Evolutionary conservation across 108 stramenopile species (phyloP).

Genomic region (Nitzschia putrida): DNA sequence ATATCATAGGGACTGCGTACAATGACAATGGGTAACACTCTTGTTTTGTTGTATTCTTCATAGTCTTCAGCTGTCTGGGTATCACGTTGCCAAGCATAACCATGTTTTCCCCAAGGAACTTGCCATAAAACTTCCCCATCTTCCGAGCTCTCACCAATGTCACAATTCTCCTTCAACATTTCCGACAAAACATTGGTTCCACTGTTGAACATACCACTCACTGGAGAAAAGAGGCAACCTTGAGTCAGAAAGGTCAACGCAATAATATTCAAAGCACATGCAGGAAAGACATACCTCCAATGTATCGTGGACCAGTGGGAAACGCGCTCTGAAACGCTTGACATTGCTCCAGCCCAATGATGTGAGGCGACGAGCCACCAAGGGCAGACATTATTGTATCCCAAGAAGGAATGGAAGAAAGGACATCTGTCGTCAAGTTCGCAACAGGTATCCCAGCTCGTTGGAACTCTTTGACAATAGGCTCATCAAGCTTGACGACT

Average conservation of each 20-base stretch:
- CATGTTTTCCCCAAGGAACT: conserved; percentile 19
- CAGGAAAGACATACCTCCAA: conserved; percentile 7
- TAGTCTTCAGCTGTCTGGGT: background rate
- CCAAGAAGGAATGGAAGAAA: conserved; percentile 1
- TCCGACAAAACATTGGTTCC: conserved; percentile 10
- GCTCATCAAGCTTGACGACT: no score
- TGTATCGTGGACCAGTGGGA: background rate
- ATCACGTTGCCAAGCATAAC: conserved; percentile 1
- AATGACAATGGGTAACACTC: conserved; percentile 10
- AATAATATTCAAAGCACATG: background rate
- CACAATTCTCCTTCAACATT: background rate
- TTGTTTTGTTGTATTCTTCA: conserved; percentile 11
- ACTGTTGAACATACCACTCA: conserved; percentile 21
- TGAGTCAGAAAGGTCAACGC: background rate
- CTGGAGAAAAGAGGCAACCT: background rate
- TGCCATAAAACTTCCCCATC: background rate
- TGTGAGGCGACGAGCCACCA: background rate
- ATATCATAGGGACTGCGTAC: conserved; percentile 10
- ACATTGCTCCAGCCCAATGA: conserved; percentile 7
- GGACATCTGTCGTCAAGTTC: background rate
- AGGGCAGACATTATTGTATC: background rate
- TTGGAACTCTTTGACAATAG: background rate
- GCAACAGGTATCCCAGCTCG: background rate
- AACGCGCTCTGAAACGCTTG: background rate
- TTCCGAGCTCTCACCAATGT: background rate